These are phyloP conservation scores for Aspergillus nidulans DNA, from an alignment of 495 filamentous ascomycete species.

Conservation along the genomic window DNA sequence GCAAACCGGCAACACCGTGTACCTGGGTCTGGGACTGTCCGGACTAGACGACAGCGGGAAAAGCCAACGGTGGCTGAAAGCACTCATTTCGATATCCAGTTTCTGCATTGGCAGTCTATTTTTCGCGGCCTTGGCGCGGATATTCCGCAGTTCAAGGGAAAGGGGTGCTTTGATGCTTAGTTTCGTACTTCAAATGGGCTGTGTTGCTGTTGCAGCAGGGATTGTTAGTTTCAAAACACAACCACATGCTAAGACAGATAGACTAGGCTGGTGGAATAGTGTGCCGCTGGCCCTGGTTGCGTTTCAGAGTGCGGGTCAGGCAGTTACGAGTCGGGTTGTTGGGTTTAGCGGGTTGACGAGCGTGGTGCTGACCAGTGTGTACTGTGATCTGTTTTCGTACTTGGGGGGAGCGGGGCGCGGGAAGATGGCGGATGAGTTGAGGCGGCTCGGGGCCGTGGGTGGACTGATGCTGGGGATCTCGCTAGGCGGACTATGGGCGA, in stretches of 20 bases:
- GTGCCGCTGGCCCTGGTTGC: slow-evolving; percentile 61
- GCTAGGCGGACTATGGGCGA: slow-evolving; percentile 58
- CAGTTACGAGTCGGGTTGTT: slow-evolving; percentile 58
- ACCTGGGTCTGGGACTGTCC: slow-evolving; percentile 62
- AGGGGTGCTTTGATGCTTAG: slow-evolving; percentile 47
- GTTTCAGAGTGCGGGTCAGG: slow-evolving; percentile 68
- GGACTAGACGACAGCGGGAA: slow-evolving; percentile 43
- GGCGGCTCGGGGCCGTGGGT: slow-evolving; percentile 51
- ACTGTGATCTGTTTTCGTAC: slow-evolving; percentile 63
- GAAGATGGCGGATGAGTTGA: slow-evolving; percentile 60
- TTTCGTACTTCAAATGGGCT: slow-evolving; percentile 57
- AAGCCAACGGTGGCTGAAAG: slow-evolving; percentile 59
- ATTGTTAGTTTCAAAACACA: not conserved
- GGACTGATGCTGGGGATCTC: slow-evolving; percentile 57
- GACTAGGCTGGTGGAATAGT: slow-evolving; percentile 34
- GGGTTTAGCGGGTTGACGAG: slow-evolving; percentile 68
- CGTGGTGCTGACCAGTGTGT: slow-evolving; percentile 66
- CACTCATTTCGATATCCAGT: slow-evolving; percentile 51
- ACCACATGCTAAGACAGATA: not conserved
- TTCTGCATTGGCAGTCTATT: slow-evolving; percentile 54
- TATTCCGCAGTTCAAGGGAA: slow-evolving; percentile 36
- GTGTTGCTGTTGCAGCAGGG: slow-evolving; percentile 53
- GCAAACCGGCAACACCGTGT: slow-evolving; percentile 80
- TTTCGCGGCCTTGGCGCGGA: slow-evolving; percentile 36
- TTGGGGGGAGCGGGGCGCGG: slow-evolving; percentile 42